phyloP scores from a whole-genome alignment of 495 filamentous ascomycete genomes.

The Copromyces sp. region DNA sequence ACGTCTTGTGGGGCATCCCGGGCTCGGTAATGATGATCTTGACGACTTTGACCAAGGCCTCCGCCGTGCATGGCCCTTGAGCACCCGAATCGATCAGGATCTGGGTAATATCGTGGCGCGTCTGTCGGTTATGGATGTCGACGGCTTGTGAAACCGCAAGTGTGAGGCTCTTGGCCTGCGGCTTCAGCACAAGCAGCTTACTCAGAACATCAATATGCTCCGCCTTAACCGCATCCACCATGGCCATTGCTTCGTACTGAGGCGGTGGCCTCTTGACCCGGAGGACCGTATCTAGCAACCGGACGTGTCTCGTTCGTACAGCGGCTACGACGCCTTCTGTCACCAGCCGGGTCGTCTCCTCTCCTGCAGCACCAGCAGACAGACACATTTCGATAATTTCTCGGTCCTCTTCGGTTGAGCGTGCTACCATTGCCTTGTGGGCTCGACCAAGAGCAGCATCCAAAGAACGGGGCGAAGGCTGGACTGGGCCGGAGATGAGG shows the following conservation, averaged over 20 bases:
- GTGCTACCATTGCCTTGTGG: slow-evolving; percentile 2
- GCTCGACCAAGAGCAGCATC: slow-evolving; percentile 16
- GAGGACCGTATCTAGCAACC: slow-evolving; percentile 15
- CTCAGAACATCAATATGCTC: slow-evolving; percentile 10
- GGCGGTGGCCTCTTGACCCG: slow-evolving; percentile 3
- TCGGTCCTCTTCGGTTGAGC: not conserved
- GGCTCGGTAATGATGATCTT: slow-evolving; percentile 6
- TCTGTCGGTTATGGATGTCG: slow-evolving; percentile 4
- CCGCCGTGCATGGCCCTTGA: slow-evolving; percentile 13
- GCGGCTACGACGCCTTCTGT: slow-evolving; percentile 17
- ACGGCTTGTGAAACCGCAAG: slow-evolving; percentile 16
- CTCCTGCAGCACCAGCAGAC: slow-evolving; percentile 15
- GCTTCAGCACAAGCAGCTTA: slow-evolving; percentile 16
- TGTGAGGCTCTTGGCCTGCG: slow-evolving; percentile 12
- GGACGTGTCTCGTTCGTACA: slow-evolving; percentile 5
- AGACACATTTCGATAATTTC: slow-evolving; percentile 21
- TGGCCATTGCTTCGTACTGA: slow-evolving; percentile 14
- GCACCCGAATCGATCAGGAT: slow-evolving; percentile 17
- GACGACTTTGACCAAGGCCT: slow-evolving; percentile 14
- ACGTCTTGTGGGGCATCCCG: not conserved
- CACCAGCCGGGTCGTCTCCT: slow-evolving; percentile 13
- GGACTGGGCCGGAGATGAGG: slow-evolving; percentile 16
- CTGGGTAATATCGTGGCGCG: slow-evolving; percentile 9
- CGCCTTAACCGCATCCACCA: slow-evolving; percentile 19
- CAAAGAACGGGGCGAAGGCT: slow-evolving; percentile 16